phyloP scores from a whole-genome alignment of 768 basidiomycete species.

The Cystobasidium ongulense region DNA sequence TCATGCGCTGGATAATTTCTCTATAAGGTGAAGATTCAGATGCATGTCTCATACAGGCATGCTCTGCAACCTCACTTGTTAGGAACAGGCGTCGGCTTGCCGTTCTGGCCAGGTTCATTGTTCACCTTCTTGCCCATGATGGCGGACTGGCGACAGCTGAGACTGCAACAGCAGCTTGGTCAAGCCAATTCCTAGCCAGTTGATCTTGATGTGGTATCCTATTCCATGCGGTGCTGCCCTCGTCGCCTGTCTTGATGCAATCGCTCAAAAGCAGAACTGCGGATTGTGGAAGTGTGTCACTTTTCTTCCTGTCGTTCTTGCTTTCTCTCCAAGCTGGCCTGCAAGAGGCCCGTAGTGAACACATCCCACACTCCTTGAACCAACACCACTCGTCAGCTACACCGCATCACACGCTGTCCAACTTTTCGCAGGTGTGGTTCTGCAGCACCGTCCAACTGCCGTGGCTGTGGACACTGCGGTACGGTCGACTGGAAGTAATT shows the following conservation, averaged over 20 bases:
- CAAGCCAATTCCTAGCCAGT: neutral
- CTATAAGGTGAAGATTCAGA: neutral
- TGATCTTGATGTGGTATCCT: neutral
- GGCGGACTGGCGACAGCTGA: neutral
- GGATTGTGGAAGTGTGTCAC: neutral
- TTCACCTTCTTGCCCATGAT: neutral
- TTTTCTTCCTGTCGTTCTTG: neutral
- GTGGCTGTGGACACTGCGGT: neutral
- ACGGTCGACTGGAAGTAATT: neutral
- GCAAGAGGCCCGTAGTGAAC: neutral
- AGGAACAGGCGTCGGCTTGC: neutral
- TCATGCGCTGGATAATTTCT: conserved; percentile 25
- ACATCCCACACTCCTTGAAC: too few relatives aligned
- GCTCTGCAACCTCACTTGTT: neutral
- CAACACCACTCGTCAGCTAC: too few relatives aligned
- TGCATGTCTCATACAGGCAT: neutral
- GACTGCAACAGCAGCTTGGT: too few relatives aligned
- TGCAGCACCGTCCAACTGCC: neutral
- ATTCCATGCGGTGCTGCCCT: neutral
- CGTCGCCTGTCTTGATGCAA: neutral
- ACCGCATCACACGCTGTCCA: too few relatives aligned
- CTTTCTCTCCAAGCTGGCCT: neutral
- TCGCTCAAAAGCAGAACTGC: too few relatives aligned
- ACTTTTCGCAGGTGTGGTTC: neutral
- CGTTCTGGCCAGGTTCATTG: neutral